Evolutionary conservation across 441 rosid species (phyloP), one percentile per base, ranked within the genome.

Genomic region (Pelargonium fulgidum): DNA sequence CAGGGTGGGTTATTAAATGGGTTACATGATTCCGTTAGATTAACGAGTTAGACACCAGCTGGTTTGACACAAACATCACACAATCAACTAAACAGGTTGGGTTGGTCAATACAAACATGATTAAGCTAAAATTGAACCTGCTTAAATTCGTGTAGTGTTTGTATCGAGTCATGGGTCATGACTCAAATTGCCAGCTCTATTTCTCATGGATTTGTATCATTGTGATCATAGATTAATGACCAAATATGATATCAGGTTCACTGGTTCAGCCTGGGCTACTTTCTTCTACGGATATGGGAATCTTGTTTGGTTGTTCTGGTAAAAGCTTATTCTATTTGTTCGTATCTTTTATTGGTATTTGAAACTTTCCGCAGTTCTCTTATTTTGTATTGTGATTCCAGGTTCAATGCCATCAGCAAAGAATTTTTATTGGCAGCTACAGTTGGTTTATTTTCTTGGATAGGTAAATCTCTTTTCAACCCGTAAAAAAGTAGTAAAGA

Each of bases 281-380:
- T 74, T 93, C 41, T 87, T 89, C 71, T 93, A 91, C 77, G 98
- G 98, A 24, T 93, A 89, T 70, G 98, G 85, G 67, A 93, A 93
- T 73, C 84, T 93, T 41, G 73, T 85, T n/a, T 89, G 93, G 89
- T 66, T 93, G 77, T 93, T 88, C 79, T 70, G 84, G 97, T 93
- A 83, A 82, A 84, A 11, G 24, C 17, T 63, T 16, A 16, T 13
- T 50, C 16, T 50, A n/a, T 42, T 17, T 2, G 13, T 11, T 14
- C 16, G 58, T 13, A 68, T 24, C 68, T 65, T 62, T 48, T 48
- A 42, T 4, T 33, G 45, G 1, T 3, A 29, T 39, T 48, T 39
- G 17, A 26, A 45, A 2, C 8, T 62, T 29, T 7, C 19, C 29
- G 47, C 10, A n/a, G 36, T 68, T 48, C 13, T 47, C 29, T 47